Base-by-base conservation (phyloP, 768 basidiomycete genomes). In the Xerocomellus intermedius region DNA sequence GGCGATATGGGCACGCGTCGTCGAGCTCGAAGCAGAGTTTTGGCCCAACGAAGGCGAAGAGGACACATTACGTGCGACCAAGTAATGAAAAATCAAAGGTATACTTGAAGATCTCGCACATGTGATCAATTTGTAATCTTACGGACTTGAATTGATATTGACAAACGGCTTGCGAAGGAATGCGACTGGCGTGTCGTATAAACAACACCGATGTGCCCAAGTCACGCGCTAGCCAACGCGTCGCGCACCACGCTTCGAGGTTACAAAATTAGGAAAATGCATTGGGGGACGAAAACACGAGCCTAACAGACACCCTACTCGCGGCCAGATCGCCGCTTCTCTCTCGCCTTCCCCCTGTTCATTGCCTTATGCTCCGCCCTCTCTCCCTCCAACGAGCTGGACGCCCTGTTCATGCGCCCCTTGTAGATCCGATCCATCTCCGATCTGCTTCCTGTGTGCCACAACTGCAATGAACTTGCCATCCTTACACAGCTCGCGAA, bases 401-500 rank as follows among this genome's bases (percentile, higher is more conserved):
- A 89, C 22, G 89, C 93, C 64, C 81, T 84, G 68, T 87, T 87
- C 88, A 98, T 93, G 59, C 84, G 82, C 46, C 84, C 82, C 63
- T 83, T 85, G 72, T 99, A 98, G 30, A 73, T 74, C 58, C 64
- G 75, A 64, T 98, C 95, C 79, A 93, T 95, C 76, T 89, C 89
- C 70, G n/a, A 78, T 75, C 74, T 91, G 88, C 67, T 87, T 84
- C 74, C 86, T 83, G 66, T 91, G 86, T 63, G 92, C 86, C 67
- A 95, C 94, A 28, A 78, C 79, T 10, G 96, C 93, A 73, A 99
- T 77, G 83, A 98, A 99, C 61, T 82, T 81, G 58, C 92, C 86
- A 69, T 99, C 97, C 77, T 98, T 98, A 57, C 97, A 84, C 50
- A 99, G 78, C 69, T 99, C 97, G 43, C 95, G 79, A 58, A 99